Conservation (phyloP, 192 early-diverging fungal genomes). For the Chytriomyces sp. region DNA sequence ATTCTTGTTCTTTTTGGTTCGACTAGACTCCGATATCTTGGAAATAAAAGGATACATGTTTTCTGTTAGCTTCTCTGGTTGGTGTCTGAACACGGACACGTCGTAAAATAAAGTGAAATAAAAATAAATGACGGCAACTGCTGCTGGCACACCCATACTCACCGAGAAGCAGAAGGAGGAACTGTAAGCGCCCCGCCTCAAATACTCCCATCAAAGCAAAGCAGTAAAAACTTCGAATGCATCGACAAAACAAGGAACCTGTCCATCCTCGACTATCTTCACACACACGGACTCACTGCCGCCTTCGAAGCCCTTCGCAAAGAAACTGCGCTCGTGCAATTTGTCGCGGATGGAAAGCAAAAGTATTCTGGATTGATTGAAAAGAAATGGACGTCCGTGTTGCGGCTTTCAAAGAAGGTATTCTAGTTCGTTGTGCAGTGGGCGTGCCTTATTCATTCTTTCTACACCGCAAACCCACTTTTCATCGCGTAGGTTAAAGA, state of each 20-base stretch:
- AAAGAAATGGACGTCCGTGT: conserved; percentile 96
- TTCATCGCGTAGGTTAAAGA: conserved; percentile 43
- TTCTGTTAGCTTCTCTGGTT: too few species aligned
- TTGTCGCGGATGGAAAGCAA: conserved; percentile 73
- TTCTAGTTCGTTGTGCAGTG: too few species aligned
- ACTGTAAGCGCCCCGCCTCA: too few species aligned
- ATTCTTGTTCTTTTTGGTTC: too few species aligned
- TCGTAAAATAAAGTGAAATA: too few species aligned
- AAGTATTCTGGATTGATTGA: conserved; percentile 80
- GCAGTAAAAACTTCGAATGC: background rate
- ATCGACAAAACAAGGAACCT: conserved; percentile 32
- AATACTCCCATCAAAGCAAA: background rate
- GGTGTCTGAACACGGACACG: too few species aligned
- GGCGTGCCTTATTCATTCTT: too few species aligned
- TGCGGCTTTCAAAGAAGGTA: conserved; percentile 92
- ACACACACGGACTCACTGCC: conserved; percentile 70
- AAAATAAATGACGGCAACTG: too few species aligned
- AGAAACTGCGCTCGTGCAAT: conserved; percentile 70
- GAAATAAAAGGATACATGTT: too few species aligned
- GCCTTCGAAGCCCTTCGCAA: conserved; percentile 70
- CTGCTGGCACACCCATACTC: background rate
- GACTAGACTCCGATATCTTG: too few species aligned
- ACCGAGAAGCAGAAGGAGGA: conserved; percentile 19
- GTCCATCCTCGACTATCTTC: conserved; percentile 89
- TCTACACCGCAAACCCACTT: too few species aligned